Percentiles rank a stretch among this genome's conserved stretches.
phyloP scores from a whole-genome alignment of 2,329 filamentous ascomycete genomes.

The Mariannaea elegans region DNA sequence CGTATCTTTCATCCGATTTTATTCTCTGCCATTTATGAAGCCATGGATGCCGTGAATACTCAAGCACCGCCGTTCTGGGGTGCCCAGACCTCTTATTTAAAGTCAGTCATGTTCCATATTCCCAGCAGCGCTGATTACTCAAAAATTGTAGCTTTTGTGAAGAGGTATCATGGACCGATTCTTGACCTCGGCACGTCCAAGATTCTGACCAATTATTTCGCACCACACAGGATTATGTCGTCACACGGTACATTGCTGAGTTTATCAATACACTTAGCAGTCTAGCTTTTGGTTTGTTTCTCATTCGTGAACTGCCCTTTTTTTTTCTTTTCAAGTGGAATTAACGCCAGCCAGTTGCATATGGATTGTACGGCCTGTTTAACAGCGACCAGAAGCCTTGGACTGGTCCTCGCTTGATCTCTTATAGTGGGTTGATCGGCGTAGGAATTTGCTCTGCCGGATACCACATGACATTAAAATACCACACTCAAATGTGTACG shows the following conservation, averaged over 20 bases:
- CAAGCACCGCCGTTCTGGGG: slow-evolving; percentile 40
- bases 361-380: slow-evolving; percentile 49
- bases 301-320: fast-evolving
- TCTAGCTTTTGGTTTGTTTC: slow-evolving; percentile 44
- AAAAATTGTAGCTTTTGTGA: slow-evolving; percentile 39
- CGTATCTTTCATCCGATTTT: too few relatives aligned
- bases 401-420: slow-evolving; percentile 41
- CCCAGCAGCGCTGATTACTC: not conserved
- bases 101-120: slow-evolving; percentile 29
- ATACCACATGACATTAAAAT: slow-evolving; percentile 48
- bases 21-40: not conserved
- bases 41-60: not conserved
- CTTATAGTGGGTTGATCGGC: slow-evolving; percentile 50
- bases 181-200: not conserved
- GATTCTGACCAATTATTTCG: slow-evolving; percentile 5
- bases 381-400: slow-evolving; percentile 23
- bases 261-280: slow-evolving; percentile 57
- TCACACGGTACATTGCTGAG: slow-evolving; percentile 54
- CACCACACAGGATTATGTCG: slow-evolving; percentile 46
- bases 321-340: not conserved
- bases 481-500: slow-evolving; percentile 48
- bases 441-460: slow-evolving; percentile 45
- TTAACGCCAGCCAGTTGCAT: slow-evolving; percentile 43
- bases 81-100: slow-evolving; percentile 43
- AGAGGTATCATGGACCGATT: slow-evolving; percentile 34